Base-by-base conservation (phyloP, 1,139 yeast genomes). In the Magnusiomyces fungicola region DNA sequence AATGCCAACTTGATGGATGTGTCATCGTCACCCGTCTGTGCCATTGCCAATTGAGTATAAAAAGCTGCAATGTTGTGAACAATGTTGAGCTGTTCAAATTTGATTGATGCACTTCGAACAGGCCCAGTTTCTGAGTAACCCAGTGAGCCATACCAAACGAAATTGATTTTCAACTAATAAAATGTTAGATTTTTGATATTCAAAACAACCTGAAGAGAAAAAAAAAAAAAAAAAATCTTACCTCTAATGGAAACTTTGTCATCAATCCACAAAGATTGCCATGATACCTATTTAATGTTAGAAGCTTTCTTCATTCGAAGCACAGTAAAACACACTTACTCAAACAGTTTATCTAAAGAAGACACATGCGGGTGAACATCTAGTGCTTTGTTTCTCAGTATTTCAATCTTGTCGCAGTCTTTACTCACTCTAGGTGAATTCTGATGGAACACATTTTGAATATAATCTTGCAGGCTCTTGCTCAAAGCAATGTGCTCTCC, bases 121-220 rank as follows among this genome's bases (percentile, higher is more conserved):
- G 65, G 61, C 2, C 78, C 77, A 9, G 70, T 66, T 12, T 75
- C 73, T 14, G 78, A 72, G 53, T 75, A 75, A 0, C 85, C 81
- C 19, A 85, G 64, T 0, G 89, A 79, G 27, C 82, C 81, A 59
- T 70, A 78, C 97, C 96, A 89, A 1, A 78, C 72, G 58, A 86
- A 83, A 43, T 73, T 77, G 3, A 78, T 65, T 5, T 56, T 55
- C 39, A 61, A 52, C 60, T 55, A 34, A 16, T 16, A 4, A 21
- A 16, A 34, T 32, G 16, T n/a, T 32, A 32, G 14, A 16, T 32
- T 6, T 32, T 9, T 27, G 12, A 27, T 9, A 32, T 5, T 32
- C 19, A 21, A 16, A 6, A 34, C 14, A 33, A 33, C 10, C n/a
- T 10, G 23, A 22, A 34, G 16, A n/a, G 33, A 23, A 34, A 18